phyloP scores from a whole-genome alignment of 2,329 filamentous ascomycete species.

The Neodidymelliopsis sp. region DNA sequence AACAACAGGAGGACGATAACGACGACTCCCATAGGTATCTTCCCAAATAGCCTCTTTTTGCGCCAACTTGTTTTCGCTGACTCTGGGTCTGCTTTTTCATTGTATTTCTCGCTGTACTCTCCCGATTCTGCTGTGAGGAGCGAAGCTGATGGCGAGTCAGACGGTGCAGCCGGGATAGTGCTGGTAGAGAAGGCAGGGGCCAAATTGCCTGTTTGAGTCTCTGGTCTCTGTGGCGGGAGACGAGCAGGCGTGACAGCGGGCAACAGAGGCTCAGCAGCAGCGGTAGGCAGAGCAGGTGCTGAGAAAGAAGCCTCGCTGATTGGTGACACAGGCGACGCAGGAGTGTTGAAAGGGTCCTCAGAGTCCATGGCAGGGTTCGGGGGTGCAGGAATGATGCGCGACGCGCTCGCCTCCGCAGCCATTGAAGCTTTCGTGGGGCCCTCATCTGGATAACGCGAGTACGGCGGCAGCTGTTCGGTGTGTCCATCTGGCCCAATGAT shows the following conservation, averaged over 20 bases:
- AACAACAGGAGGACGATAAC: conserved; percentile 56
- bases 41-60: conserved; percentile 57
- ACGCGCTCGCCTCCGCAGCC: conserved; percentile 45
- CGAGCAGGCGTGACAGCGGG: conserved; percentile 38
- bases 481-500: conserved; percentile 89
- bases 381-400: conserved; percentile 33
- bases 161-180: conserved; percentile 34
- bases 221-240: conserved; percentile 41
- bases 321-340: conserved; percentile 33
- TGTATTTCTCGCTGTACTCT: conserved; percentile 26
- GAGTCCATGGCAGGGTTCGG: conserved; percentile 25
- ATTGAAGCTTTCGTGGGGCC: conserved; percentile 65
- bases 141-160: conserved; percentile 40
- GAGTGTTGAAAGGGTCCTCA: conserved; percentile 36
- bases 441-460: conserved; percentile 86
- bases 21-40: conserved; percentile 60
- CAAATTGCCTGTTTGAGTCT: conserved; percentile 40
- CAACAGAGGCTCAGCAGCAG: conserved; percentile 29
- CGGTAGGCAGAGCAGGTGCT: conserved; percentile 25
- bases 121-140: conserved; percentile 32
- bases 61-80: conserved; percentile 39
- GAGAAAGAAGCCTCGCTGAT: conserved; percentile 29
- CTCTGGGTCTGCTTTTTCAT: conserved; percentile 26
- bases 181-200: conserved; percentile 25
- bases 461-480: conserved; percentile 89